A percentile compares a stretch with the other conserved stretches of the same genome.
Evolutionary conservation across 495 filamentous ascomycete species (phyloP).

Genomic region (Evansstolkia leycettana): DNA sequence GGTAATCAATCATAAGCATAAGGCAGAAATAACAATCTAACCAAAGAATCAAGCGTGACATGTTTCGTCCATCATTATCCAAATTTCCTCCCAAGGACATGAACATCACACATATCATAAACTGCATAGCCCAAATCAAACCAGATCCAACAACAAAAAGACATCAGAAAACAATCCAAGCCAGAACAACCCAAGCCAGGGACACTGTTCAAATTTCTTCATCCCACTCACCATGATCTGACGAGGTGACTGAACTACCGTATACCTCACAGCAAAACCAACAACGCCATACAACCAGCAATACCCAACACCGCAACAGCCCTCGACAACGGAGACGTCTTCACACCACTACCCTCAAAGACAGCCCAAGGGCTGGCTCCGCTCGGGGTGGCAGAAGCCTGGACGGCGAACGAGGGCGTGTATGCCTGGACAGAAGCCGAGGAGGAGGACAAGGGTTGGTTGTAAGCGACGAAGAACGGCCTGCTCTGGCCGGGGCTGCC

Average conservation of each 20-base stretch:
- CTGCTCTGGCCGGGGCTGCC: too few species aligned
- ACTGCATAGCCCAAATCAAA: neutral
- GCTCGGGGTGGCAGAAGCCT: slow-evolving; percentile 7
- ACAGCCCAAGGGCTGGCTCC: slow-evolving; percentile 8
- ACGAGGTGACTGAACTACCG: too few species aligned
- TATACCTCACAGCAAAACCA: slow-evolving; percentile 12
- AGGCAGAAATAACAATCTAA: too few species aligned
- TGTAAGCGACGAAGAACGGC: slow-evolving; percentile 3
- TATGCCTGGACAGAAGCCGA: neutral
- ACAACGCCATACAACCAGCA: slow-evolving; percentile 16
- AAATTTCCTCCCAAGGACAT: too few species aligned
- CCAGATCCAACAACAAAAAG: neutral
- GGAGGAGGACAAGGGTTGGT: neutral
- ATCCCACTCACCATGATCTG: neutral
- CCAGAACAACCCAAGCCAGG: neutral
- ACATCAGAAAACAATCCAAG: neutral
- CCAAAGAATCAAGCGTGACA: too few species aligned
- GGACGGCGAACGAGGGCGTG: slow-evolving; percentile 6
- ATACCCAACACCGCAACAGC: slow-evolving; percentile 11
- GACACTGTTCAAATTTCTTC: too few species aligned
- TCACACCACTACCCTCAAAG: slow-evolving; percentile 13
- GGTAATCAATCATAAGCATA: too few species aligned
- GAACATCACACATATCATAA: neutral
- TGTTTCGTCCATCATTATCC: too few species aligned
- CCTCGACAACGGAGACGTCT: slow-evolving; percentile 4